Evolutionary conservation across 2,329 filamentous ascomycete species (phyloP), one percentile per base, ranked within the genome.

Genomic region (Alternaria ventricosa): DNA sequence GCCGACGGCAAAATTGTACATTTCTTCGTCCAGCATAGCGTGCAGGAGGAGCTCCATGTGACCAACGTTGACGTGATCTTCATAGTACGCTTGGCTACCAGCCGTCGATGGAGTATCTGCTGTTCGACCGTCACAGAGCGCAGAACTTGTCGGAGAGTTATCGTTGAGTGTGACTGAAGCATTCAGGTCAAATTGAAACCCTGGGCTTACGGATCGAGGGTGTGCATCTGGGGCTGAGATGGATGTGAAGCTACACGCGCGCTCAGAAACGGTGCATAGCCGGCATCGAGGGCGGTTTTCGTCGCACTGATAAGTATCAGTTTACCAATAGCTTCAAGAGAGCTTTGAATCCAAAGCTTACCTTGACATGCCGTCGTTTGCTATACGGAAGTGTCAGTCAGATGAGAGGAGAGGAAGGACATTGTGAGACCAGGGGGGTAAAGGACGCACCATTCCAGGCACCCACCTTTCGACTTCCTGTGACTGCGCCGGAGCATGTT

Each of bases 21-120:
- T 67, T 9, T 71, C 64, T 13, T 66, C 51, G 27, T 72, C 58
- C 12, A 67, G 44, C 41, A 63, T 56, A n/a, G 76, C 64, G 50
- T 81, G 78, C 22, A 77, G 63, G 30, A 81, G 66, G 18, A 81
- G 75, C 50, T 81, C 77, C 70, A 77, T 77, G 61, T 81, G 79
- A 30, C 69, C 62, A 23, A 76, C 51, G 22, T 81, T 81, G 36
- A 81, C 63, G 20, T 55, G 30, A 4, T 66, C 59, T 7, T 70
- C 61, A 7, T 49, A 11, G 36, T 55, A 27, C n/a, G 18, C 43
- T 8, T 45, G 27, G 12, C 36, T 25, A 23, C 27, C 28, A 36
- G 15, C 23, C 13, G 27, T 44, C 15, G 50, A 43, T 12, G 22
- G 45, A 30, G 15, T 18, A 18, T 36, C 30, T 54, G 22, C 36